Evolutionary conservation across 257 asterid species (phyloP).

Genomic region (Scutellaria minor): DNA sequence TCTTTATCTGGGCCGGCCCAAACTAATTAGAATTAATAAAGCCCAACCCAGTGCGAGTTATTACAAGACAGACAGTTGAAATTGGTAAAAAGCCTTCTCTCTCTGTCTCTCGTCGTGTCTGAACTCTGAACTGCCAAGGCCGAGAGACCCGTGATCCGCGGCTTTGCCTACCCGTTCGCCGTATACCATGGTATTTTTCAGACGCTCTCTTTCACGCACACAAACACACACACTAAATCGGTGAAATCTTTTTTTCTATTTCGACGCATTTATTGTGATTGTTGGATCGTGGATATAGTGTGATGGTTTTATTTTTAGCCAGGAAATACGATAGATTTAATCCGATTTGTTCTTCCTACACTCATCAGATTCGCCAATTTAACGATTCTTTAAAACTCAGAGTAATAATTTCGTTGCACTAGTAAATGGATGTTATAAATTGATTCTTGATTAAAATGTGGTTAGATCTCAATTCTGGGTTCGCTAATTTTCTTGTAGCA

Average conservation of each 20-base stretch:
- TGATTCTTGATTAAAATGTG: conserved; percentile 17
- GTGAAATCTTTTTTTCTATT: neutral
- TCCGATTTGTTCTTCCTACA: neutral
- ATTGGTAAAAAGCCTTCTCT: neutral
- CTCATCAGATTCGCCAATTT: conserved; percentile 10
- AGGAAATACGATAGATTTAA: neutral
- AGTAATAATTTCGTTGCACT: neutral
- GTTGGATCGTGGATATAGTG: neutral
- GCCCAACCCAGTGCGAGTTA: conserved; percentile 19
- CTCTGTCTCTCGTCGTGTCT: neutral
- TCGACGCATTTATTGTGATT: neutral
- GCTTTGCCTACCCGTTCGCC: conserved; percentile 25
- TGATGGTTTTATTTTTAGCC: neutral
- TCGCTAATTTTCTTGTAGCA: neutral
- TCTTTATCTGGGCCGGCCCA: neutral
- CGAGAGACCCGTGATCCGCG: conserved; percentile 33
- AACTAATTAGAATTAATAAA: neutral
- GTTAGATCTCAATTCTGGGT: neutral
- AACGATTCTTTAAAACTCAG: neutral
- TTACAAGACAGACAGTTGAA: neutral
- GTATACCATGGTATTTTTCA: conserved; percentile 44
- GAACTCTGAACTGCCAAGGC: conserved; percentile 21
- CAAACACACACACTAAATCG: neutral
- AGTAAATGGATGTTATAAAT: neutral
- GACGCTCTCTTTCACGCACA: conserved; percentile 16